phyloP scores from a whole-genome alignment of 148 eudicot genomes.

The Silene latifolia region DNA sequence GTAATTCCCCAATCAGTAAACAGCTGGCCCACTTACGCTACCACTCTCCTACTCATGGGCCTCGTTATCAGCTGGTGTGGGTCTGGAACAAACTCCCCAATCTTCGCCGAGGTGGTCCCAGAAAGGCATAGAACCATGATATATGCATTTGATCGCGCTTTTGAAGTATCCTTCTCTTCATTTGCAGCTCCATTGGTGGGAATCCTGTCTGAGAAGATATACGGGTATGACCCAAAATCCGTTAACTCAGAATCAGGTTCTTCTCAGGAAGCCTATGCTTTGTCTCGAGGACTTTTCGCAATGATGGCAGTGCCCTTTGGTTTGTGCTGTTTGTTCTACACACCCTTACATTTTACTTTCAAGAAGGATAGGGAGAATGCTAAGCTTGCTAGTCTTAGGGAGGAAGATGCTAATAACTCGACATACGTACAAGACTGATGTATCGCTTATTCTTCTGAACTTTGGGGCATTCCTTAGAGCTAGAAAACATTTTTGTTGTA shows the following conservation, averaged over 20 bases:
- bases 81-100: constrained; percentile 80
- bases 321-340: constrained; percentile 75
- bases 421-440: constrained; percentile 9
- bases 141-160: constrained; percentile 90
- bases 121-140: constrained; percentile 85
- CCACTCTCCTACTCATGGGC: constrained; percentile 83
- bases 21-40: constrained; percentile 51
- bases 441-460: neutral
- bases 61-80: constrained; percentile 81
- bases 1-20: constrained; percentile 59
- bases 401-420: constrained; percentile 38
- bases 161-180: constrained; percentile 84
- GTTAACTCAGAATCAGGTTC: constrained; percentile 58
- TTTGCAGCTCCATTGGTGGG: constrained; percentile 96
- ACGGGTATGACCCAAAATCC: constrained; percentile 71
- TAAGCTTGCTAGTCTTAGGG: constrained; percentile 50
- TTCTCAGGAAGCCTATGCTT: constrained; percentile 62
- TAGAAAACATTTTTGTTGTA: constrained; percentile 4
- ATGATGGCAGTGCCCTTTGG: constrained; percentile 98
- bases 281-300: constrained; percentile 76
- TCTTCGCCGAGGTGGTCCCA: constrained; percentile 94
- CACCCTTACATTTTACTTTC: constrained; percentile 67
- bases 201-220: constrained; percentile 79
- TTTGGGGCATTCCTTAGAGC: neutral
- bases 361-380: constrained; percentile 66